phyloP scores from a whole-genome alignment of 1,284 basidiomycete species.

The Ganoderma boninense region DNA sequence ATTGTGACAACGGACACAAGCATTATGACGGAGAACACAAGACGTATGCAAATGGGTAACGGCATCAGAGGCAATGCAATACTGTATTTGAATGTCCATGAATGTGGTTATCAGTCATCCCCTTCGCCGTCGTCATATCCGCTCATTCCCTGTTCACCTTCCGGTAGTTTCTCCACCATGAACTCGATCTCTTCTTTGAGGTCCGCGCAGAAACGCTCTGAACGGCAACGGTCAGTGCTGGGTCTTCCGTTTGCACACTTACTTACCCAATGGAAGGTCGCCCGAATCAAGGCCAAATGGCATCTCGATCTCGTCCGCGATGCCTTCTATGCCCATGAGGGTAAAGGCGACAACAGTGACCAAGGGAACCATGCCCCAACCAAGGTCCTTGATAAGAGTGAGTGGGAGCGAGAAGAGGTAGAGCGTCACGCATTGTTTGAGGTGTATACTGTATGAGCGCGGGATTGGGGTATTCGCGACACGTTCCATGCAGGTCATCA shows the following conservation, averaged over 20 bases:
- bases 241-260: constrained; percentile 29
- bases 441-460: constrained; percentile 83
- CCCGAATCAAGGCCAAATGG: constrained; percentile 76
- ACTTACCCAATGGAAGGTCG: constrained; percentile 74
- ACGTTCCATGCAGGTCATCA: constrained; percentile 86
- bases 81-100: background rate
- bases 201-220: constrained; percentile 86
- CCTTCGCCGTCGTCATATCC: constrained; percentile 81
- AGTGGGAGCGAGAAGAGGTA: constrained; percentile 90
- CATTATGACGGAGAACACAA: background rate
- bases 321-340: constrained; percentile 93
- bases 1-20: background rate
- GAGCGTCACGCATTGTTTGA: constrained; percentile 92
- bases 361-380: constrained; percentile 85
- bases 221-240: constrained; percentile 12
- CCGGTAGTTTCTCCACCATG: constrained; percentile 79
- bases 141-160: constrained; percentile 72
- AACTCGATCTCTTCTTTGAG: constrained; percentile 88
- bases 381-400: constrained; percentile 79
- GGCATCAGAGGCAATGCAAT: background rate
- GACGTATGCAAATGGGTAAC: background rate
- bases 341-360: constrained; percentile 88
- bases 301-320: constrained; percentile 92
- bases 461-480: constrained; percentile 88
- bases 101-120: constrained; percentile 60